phyloP scores from a whole-genome alignment of 352 stramenopile species.

The Pythium folliculosum region DNA sequence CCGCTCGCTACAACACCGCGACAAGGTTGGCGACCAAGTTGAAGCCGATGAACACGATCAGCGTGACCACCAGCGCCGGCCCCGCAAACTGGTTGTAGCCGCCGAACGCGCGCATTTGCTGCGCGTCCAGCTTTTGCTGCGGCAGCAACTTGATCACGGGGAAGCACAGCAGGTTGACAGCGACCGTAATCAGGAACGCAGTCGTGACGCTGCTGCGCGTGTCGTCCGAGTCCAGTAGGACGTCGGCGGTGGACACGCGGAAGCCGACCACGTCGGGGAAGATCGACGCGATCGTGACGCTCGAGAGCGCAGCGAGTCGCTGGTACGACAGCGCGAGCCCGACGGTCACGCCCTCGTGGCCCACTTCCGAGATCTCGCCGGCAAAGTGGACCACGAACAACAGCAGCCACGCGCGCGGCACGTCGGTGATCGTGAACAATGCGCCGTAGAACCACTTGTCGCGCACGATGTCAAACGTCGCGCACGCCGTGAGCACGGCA shows the following conservation, averaged over 20 bases:
- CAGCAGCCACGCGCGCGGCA: conserved; percentile 45
- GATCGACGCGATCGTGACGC: conserved; percentile 27
- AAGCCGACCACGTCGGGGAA: conserved; percentile 23
- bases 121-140: conserved; percentile 43
- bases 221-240: not conserved
- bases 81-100: conserved; percentile 47
- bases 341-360: conserved; percentile 51
- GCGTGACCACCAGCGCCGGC: conserved; percentile 30
- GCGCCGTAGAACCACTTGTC: conserved; percentile 47
- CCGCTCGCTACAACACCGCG: conserved; percentile 5
- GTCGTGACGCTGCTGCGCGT: not conserved
- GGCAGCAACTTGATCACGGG: conserved; percentile 28
- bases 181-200: conserved; percentile 5
- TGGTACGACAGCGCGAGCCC: conserved; percentile 53
- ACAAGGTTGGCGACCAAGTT: conserved; percentile 12
- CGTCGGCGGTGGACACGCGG: not conserved
- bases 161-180: conserved; percentile 18
- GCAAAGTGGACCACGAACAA: conserved; percentile 40
- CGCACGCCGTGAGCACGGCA: conserved; percentile 9
- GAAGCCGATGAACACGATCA: conserved; percentile 23
- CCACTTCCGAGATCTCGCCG: conserved; percentile 53
- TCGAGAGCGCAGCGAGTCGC: conserved; percentile 31
- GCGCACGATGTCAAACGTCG: conserved; percentile 37
- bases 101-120: conserved; percentile 38
- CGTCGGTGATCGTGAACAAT: conserved; percentile 27